Conservation (phyloP, 106 monocot species). For the Acanthochlamys bracteata region DNA sequence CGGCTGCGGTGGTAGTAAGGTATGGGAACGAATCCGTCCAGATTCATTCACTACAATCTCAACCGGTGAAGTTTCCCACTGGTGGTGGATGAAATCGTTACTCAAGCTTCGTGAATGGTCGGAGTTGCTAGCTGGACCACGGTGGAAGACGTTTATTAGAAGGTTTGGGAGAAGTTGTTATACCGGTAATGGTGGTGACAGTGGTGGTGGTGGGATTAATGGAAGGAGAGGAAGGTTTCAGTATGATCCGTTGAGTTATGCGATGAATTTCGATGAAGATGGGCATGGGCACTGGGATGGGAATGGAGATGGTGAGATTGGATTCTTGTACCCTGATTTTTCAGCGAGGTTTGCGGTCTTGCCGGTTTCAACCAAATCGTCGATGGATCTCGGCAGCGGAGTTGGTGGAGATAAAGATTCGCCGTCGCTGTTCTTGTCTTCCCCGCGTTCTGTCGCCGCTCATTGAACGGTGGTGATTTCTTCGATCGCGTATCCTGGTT, state of each 20-base stretch:
- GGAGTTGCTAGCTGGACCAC: slow-evolving; percentile 3
- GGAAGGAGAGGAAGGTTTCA: slow-evolving; percentile 10
- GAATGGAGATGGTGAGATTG: slow-evolving; percentile 24
- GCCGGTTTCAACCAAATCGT: slow-evolving; percentile 24
- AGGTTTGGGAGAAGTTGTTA: slow-evolving; percentile 21
- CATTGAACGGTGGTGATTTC: background rate
- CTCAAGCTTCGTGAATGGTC: slow-evolving; percentile 8
- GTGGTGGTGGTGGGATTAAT: background rate
- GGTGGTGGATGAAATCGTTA: background rate
- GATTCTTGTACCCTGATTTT: slow-evolving; percentile 37
- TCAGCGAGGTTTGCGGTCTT: slow-evolving; percentile 52
- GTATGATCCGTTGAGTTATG: slow-evolving; percentile 37
- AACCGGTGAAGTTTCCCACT: background rate
- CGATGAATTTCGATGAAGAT: slow-evolving; percentile 77
- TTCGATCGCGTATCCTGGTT: too few relatives aligned
- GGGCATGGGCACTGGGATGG: slow-evolving; percentile 7
- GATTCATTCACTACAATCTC: too few relatives aligned
- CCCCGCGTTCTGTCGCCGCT: background rate
- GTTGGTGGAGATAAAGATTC: slow-evolving; percentile 1
- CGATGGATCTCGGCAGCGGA: slow-evolving; percentile 30
- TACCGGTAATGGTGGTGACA: background rate
- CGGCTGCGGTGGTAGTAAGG: background rate
- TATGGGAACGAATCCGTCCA: background rate
- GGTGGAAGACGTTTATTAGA: slow-evolving; percentile 33
- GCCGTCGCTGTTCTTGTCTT: background rate